Evolutionary conservation across 352 stramenopile genomes (phyloP).

Genomic region (Globisporangium orthogonon): DNA sequence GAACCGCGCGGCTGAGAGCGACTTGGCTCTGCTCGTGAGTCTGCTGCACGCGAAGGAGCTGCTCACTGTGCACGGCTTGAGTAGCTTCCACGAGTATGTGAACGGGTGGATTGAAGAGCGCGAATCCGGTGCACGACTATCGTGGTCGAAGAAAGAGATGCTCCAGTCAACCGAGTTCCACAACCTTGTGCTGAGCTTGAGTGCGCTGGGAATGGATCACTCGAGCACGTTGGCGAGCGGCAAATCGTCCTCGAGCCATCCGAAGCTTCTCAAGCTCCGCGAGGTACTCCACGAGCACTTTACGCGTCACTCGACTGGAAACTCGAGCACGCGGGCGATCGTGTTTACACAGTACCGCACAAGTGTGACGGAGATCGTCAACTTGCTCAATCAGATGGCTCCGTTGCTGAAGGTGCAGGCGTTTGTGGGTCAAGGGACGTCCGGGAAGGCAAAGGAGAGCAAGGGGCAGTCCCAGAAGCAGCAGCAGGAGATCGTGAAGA

Average conservation of each 20-base stretch:
- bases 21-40: slow-evolving; percentile 68
- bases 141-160: slow-evolving; percentile 81
- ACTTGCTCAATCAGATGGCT: slow-evolving; percentile 50
- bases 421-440: slow-evolving; percentile 93
- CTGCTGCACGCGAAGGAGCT: slow-evolving; percentile 76
- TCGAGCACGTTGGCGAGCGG: slow-evolving; percentile 3
- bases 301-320: slow-evolving; percentile 47
- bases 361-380: slow-evolving; percentile 93
- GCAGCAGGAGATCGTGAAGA: slow-evolving; percentile 92
- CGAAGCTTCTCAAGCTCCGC: slow-evolving; percentile 89
- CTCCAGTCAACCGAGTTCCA: slow-evolving; percentile 69
- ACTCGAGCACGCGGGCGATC: slow-evolving; percentile 91
- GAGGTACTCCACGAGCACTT: slow-evolving; percentile 87
- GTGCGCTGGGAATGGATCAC: slow-evolving; percentile 16
- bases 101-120: slow-evolving; percentile 49
- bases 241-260: slow-evolving; percentile 33
- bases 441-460: slow-evolving; percentile 70
- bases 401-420: slow-evolving; percentile 85
- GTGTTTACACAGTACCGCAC: slow-evolving; percentile 97
- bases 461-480: slow-evolving; percentile 93
- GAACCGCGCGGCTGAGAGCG: slow-evolving; percentile 67
- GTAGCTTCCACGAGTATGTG: slow-evolving; percentile 67
- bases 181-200: slow-evolving; percentile 39
- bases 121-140: slow-evolving; percentile 33
- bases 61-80: slow-evolving; percentile 67